These are phyloP conservation scores for Pythium brachiatum DNA, from an alignment of 352 stramenopile species.

Conservation along the genomic window DNA sequence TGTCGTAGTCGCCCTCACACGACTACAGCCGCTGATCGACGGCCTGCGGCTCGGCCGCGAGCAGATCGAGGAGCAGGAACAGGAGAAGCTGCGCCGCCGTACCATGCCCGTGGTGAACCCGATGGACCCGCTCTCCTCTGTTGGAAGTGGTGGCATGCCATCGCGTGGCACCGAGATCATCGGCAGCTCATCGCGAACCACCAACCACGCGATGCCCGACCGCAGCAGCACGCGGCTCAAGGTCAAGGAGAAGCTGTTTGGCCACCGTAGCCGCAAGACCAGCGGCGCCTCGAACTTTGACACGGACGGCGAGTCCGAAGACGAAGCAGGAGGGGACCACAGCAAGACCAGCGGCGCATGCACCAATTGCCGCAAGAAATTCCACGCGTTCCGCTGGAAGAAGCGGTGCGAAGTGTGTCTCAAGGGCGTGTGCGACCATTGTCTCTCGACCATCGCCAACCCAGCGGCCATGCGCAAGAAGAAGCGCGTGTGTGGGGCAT, in stretches of 20 bases:
- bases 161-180: conserved; percentile 19
- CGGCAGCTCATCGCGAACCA: neutral
- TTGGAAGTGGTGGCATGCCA: conserved; percentile 1
- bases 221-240: conserved; percentile 20
- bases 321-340: conserved; percentile 30
- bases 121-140: neutral
- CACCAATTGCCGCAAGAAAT: conserved; percentile 55
- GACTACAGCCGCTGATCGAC: conserved; percentile 55
- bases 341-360: conserved; percentile 33
- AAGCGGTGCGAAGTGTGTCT: conserved; percentile 61
- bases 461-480: conserved; percentile 50
- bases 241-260: conserved; percentile 18
- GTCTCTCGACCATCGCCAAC: conserved; percentile 57
- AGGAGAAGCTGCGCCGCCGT: conserved; percentile 6
- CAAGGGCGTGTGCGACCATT: conserved; percentile 59
- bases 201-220: conserved; percentile 1
- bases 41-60: conserved; percentile 27
- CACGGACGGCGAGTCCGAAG: conserved; percentile 20
- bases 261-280: conserved; percentile 18
- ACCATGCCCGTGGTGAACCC: neutral
- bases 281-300: conserved; percentile 14
- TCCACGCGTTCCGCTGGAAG: conserved; percentile 78
- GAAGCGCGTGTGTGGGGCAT: conserved; percentile 64
- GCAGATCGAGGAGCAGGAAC: conserved; percentile 11
- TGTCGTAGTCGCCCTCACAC: conserved; percentile 54